phyloP scores from a whole-genome alignment of 2,329 filamentous ascomycete genomes.

The Venturia asperata region DNA sequence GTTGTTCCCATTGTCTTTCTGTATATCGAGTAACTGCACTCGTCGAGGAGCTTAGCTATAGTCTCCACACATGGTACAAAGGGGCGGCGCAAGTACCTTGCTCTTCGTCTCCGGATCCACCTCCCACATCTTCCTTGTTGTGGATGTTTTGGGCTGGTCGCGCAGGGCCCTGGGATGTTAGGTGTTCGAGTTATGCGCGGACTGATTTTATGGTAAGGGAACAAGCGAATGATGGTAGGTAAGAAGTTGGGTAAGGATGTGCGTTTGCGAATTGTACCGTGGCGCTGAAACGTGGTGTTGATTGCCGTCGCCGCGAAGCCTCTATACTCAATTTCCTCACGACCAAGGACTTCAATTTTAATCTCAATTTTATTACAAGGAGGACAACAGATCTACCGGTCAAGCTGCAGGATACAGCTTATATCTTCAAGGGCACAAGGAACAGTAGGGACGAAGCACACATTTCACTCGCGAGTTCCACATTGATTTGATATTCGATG shows the following conservation, averaged over 20 bases:
- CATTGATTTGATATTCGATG: background rate
- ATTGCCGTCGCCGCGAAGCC: background rate
- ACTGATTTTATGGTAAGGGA: background rate
- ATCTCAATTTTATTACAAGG: background rate
- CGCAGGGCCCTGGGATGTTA: too few relatives aligned
- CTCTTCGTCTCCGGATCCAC: constrained; percentile 94
- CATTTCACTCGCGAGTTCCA: background rate
- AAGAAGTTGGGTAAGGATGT: background rate
- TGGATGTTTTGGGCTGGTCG: background rate
- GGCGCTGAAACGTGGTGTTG: constrained; percentile 10
- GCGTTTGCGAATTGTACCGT: background rate
- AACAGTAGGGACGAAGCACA: background rate
- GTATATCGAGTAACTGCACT: constrained; percentile 73
- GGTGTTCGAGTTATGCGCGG: background rate
- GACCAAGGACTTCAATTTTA: background rate
- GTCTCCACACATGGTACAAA: background rate
- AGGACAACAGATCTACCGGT: background rate
- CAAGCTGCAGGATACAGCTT: background rate
- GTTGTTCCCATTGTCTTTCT: constrained; percentile 84
- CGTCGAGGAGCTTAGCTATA: constrained; percentile 2
- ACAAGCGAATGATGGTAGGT: background rate
- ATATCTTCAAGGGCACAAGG: too few relatives aligned
- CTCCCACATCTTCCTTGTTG: constrained; percentile 68
- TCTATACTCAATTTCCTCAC: background rate
- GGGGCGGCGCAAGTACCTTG: constrained; percentile 55